Percentiles rank a stretch among this genome's conserved stretches.
phyloP scores from a whole-genome alignment of 257 asterid genomes.

The Anisodus tanguticus region DNA sequence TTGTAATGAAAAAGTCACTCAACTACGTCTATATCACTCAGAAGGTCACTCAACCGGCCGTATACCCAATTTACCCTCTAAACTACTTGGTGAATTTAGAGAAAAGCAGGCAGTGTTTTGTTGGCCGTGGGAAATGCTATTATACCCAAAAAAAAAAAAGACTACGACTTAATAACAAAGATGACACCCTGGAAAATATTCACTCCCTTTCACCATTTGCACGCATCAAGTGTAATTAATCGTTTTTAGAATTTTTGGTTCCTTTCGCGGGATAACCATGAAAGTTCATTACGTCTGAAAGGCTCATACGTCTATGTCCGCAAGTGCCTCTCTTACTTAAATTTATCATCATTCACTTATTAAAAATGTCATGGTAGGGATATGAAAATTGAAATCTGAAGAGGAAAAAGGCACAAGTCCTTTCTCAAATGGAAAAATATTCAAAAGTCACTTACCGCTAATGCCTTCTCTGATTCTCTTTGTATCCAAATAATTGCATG shows the following conservation, averaged over 20 bases:
- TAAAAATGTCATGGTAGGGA: not conserved
- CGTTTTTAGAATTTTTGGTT: not conserved
- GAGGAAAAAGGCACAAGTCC: not conserved
- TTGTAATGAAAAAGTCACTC: too few relatives aligned
- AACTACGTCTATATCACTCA: too few relatives aligned
- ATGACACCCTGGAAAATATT: not conserved
- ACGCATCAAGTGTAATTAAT: not conserved
- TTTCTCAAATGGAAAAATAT: constrained; percentile 8
- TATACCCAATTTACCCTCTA: too few relatives aligned
- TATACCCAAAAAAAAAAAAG: not conserved
- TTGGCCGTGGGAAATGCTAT: not conserved
- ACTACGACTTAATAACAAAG: not conserved
- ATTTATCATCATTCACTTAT: not conserved
- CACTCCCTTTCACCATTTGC: too few relatives aligned
- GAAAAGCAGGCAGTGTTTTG: not conserved
- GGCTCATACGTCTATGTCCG: not conserved
- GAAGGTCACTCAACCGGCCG: too few relatives aligned
- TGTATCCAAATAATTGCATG: constrained; percentile 93
- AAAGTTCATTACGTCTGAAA: not conserved
- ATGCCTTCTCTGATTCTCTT: constrained; percentile 80
- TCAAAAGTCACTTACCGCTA: constrained; percentile 54
- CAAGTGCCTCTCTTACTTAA: not conserved
- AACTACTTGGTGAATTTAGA: not conserved
- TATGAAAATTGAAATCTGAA: not conserved
- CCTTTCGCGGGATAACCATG: not conserved